A percentile compares a stretch with the other conserved stretches of the same genome.
These are phyloP conservation scores for Multifurca ochricompacta DNA, from an alignment of 768 basidiomycete species.

Conservation along the genomic window DNA sequence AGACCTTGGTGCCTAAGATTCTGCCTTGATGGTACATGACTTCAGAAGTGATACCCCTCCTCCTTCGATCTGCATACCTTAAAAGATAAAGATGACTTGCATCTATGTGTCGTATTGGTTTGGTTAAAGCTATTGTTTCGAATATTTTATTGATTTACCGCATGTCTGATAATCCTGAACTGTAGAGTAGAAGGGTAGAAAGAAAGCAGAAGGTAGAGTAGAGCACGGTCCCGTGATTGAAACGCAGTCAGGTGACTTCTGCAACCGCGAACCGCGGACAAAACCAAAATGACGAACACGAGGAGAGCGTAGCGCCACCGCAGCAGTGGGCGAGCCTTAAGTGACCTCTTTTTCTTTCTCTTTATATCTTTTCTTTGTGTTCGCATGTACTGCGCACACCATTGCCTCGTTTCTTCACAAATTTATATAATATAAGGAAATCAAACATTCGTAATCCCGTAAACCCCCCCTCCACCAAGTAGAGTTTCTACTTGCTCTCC, in stretches of 20 bases:
- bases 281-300: no score
- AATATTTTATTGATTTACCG: no score
- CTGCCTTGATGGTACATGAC: background rate
- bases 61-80: conserved; percentile 5
- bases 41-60: conserved; percentile 10
- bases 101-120: conserved; percentile 4
- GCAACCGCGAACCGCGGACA: no score
- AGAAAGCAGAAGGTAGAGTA: no score
- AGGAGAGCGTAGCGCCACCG: background rate
- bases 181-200: no score
- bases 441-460: background rate
- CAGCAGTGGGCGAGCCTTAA: no score
- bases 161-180: no score
- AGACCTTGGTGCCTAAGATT: background rate
- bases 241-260: no score
- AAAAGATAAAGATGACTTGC: conserved; percentile 1
- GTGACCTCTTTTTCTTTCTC: no score
- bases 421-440: background rate
- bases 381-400: background rate
- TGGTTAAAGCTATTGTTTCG: conserved; percentile 1
- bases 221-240: no score
- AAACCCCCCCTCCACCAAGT: background rate
- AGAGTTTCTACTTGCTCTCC: background rate
- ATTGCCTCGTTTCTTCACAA: no score
- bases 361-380: background rate